phyloP scores from a whole-genome alignment of 106 monocot species.

The Amphibolis antarctica region DNA sequence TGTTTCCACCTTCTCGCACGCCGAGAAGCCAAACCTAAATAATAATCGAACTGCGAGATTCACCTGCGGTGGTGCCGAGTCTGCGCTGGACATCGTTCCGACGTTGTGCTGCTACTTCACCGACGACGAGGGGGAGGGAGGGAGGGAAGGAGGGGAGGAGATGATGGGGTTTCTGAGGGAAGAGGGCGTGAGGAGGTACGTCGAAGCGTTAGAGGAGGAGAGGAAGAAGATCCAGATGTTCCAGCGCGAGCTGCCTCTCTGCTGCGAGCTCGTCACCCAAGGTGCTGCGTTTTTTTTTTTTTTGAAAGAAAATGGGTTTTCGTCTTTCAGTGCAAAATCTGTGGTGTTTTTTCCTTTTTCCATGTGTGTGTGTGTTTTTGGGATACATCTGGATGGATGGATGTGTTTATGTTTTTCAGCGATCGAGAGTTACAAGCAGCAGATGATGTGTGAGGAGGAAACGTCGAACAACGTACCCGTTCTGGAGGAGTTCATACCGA shows the following conservation, averaged over 20 bases:
- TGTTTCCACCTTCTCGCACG: too few relatives aligned
- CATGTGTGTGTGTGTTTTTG: neutral
- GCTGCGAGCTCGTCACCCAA: slow-evolving; percentile 35
- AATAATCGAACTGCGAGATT: too few relatives aligned
- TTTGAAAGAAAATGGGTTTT: too few relatives aligned
- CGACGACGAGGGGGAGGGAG: too few relatives aligned
- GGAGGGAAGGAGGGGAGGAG: neutral
- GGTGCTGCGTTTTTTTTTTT: too few relatives aligned
- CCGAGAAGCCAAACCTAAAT: too few relatives aligned
- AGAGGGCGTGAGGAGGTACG: slow-evolving; percentile 20
- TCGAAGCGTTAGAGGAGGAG: slow-evolving; percentile 37
- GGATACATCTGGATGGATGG: neutral
- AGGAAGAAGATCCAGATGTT: slow-evolving; percentile 38
- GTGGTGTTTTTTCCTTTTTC: neutral
- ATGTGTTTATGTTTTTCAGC: slow-evolving; percentile 7
- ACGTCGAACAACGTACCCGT: slow-evolving; percentile 10
- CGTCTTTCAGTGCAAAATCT: too few relatives aligned
- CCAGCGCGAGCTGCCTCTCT: slow-evolving; percentile 42
- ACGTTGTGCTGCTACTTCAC: too few relatives aligned
- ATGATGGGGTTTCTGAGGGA: slow-evolving; percentile 11
- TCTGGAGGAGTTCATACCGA: slow-evolving; percentile 23
- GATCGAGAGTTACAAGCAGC: slow-evolving; percentile 15
- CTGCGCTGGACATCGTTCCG: too few relatives aligned
- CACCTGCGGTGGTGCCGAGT: too few relatives aligned
- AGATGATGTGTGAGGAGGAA: slow-evolving; percentile 12